A percentile compares a stretch with the other conserved stretches of the same genome.
Conservation (phyloP, 164 flowering plant genomes). For the Protea cynaroides region DNA sequence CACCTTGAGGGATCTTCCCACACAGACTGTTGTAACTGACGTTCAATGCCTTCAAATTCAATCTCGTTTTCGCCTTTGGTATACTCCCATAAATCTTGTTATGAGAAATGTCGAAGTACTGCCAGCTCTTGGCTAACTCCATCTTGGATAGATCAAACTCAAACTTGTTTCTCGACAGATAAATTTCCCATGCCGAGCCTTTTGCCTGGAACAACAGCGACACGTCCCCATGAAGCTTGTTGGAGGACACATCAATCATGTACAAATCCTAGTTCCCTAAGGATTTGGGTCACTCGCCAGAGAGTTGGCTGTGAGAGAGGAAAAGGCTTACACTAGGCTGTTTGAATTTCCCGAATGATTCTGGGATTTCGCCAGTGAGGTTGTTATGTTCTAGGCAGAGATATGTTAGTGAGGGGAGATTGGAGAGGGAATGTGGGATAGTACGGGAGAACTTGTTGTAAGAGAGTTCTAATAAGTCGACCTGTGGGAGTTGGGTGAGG, state of each 20-base stretch:
- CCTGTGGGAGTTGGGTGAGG: slow-evolving; percentile 35
- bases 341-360: slow-evolving; percentile 33
- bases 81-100: slow-evolving; percentile 47
- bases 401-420: slow-evolving; percentile 26
- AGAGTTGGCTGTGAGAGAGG: slow-evolving; percentile 58
- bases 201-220: slow-evolving; percentile 43
- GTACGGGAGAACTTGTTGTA: slow-evolving; percentile 53
- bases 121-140: slow-evolving; percentile 32
- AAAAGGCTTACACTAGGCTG: slow-evolving; percentile 25
- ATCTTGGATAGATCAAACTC: slow-evolving; percentile 51
- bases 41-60: slow-evolving; percentile 20
- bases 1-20: slow-evolving; percentile 29
- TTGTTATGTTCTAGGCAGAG: slow-evolving; percentile 49
- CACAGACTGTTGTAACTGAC: slow-evolving; percentile 33
- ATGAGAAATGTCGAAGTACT: slow-evolving; percentile 35
- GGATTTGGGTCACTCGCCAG: slow-evolving; percentile 50
- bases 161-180: slow-evolving; percentile 47
- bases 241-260: slow-evolving; percentile 44
- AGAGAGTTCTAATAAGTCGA: slow-evolving; percentile 45
- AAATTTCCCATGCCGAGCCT: slow-evolving; percentile 19
- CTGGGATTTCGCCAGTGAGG: slow-evolving; percentile 61
- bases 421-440: slow-evolving; percentile 47
- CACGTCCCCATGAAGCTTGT: slow-evolving; percentile 33
- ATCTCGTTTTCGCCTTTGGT: slow-evolving; percentile 18
- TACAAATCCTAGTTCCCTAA: slow-evolving; percentile 27